phyloP scores from a whole-genome alignment of 2,329 filamentous ascomycete genomes.

The Pseudopyrenochaeta lycopersici region DNA sequence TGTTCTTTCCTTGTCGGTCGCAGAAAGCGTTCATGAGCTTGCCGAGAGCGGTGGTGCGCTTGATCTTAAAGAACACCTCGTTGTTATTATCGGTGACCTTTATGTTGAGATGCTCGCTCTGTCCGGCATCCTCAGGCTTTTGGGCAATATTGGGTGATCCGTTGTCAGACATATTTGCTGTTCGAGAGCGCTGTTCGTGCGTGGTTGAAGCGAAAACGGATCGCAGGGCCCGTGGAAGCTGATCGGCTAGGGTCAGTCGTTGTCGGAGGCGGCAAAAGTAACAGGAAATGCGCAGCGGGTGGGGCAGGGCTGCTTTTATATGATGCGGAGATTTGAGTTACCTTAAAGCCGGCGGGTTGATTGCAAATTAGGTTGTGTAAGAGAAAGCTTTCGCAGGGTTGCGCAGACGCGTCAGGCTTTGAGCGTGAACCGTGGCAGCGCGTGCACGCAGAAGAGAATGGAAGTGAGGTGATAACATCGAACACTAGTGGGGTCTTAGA shows the following conservation, averaged over 20 bases:
- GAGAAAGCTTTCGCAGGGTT: conserved; percentile 10
- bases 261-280: conserved; percentile 22
- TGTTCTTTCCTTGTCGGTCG: conserved; percentile 90
- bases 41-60: conserved; percentile 92
- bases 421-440: conserved; percentile 36
- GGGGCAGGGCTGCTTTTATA: conserved; percentile 31
- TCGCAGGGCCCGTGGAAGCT: conserved; percentile 6
- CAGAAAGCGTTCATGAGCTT: conserved; percentile 99
- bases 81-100: conserved; percentile 99
- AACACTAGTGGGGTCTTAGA: conserved; percentile 39
- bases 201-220: conserved; percentile 4
- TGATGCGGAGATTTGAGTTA: conserved; percentile 24
- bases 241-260: conserved; percentile 22
- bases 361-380: conserved; percentile 20
- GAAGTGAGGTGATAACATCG: conserved; percentile 37
- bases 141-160: conserved; percentile 51
- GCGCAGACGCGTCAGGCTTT: conserved; percentile 25
- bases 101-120: conserved; percentile 92
- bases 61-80: conserved; percentile 99
- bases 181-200: neutral
- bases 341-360: conserved; percentile 18
- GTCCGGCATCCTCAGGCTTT: conserved; percentile 57
- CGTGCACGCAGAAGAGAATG: conserved; percentile 25
- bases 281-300: conserved; percentile 33
- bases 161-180: conserved; percentile 53